Percentiles rank a stretch among this genome's conserved stretches.
These are phyloP conservation scores for Stentor coeruleus DNA, from an alignment of 73 alveolate genomes.

Conservation along the genomic window DNA sequence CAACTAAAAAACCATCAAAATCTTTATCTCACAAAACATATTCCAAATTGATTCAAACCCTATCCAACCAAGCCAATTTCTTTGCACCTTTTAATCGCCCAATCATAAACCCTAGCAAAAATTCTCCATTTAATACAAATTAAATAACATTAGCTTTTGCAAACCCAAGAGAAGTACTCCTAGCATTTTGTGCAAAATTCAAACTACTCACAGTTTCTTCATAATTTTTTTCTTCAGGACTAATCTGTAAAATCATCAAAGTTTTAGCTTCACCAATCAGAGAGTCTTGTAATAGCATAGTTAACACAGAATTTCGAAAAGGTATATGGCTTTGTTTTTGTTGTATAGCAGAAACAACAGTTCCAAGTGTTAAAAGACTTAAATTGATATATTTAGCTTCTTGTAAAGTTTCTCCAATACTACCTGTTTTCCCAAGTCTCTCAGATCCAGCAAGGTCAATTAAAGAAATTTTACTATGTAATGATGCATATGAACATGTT, in stretches of 20 bases:
- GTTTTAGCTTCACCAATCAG: conserved; percentile 87
- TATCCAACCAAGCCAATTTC: no score
- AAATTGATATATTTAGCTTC: conserved; percentile 59
- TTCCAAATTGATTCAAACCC: no score
- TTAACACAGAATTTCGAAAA: conserved; percentile 63
- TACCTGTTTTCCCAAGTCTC: conserved; percentile 61
- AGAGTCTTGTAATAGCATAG: conserved; percentile 82
- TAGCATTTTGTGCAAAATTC: conserved; percentile 64
- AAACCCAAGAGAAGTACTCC: conserved; percentile 6
- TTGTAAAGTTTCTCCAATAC: conserved; percentile 57
- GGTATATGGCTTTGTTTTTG: conserved; percentile 53
- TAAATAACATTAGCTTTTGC: no score
- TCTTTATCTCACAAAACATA: no score
- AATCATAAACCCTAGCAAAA: no score
- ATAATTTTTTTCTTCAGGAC: conserved; percentile 58
- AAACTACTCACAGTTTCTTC: conserved; percentile 72
- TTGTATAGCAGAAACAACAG: conserved; percentile 40
- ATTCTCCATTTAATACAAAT: no score
- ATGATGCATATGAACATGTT: conserved; percentile 22
- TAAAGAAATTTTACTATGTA: conserved; percentile 64
- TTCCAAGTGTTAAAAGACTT: conserved; percentile 45
- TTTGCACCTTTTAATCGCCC: no score
- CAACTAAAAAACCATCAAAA: no score
- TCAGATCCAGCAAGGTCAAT: conserved; percentile 93
- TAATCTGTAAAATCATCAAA: conserved; percentile 68